Percentiles rank a stretch among this genome's conserved stretches.
Evolutionary conservation across 805 yeast species (phyloP).

Genomic region (Candida nitratophila): DNA sequence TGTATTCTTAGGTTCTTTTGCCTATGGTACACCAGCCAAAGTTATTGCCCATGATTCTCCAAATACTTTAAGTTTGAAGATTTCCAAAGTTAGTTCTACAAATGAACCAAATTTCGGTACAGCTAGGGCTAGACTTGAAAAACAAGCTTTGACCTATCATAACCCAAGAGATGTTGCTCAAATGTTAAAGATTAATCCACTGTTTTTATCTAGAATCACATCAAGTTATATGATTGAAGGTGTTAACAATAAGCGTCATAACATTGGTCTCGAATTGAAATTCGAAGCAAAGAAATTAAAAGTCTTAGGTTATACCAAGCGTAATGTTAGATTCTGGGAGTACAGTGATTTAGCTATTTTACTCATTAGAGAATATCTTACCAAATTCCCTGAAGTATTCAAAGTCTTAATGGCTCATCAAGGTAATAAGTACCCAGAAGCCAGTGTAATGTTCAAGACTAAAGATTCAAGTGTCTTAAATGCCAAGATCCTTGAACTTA

Average conservation of each 20-base stretch:
- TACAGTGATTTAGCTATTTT: slow-evolving; percentile 69
- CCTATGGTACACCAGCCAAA: slow-evolving; percentile 76
- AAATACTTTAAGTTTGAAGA: slow-evolving; percentile 40
- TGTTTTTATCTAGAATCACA: slow-evolving; percentile 71
- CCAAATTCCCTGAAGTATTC: slow-evolving; percentile 58
- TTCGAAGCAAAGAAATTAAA: slow-evolving; percentile 73
- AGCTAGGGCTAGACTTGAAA: slow-evolving; percentile 51
- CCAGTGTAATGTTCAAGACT: slow-evolving; percentile 29
- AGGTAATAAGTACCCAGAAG: slow-evolving; percentile 28
- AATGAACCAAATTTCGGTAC: slow-evolving; percentile 64
- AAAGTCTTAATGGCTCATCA: slow-evolving; percentile 17
- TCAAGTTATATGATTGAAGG: slow-evolving; percentile 60
- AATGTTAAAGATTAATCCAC: slow-evolving; percentile 47
- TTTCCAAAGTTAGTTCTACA: slow-evolving; percentile 39
- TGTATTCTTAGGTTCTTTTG: slow-evolving; percentile 77
- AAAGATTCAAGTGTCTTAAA: slow-evolving; percentile 37
- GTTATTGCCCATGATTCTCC: slow-evolving; percentile 46
- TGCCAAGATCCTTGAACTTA: slow-evolving; percentile 27
- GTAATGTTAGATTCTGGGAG: slow-evolving; percentile 67
- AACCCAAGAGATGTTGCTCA: slow-evolving; percentile 62
- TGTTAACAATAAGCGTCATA: slow-evolving; percentile 42
- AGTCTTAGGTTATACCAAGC: slow-evolving; percentile 81
- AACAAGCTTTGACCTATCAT: slow-evolving; percentile 46
- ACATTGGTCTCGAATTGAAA: slow-evolving; percentile 81
- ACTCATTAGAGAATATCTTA: slow-evolving; percentile 53